Evolutionary conservation across 2,329 filamentous ascomycete genomes (phyloP).

Genomic region (Alternaria burnsii): DNA sequence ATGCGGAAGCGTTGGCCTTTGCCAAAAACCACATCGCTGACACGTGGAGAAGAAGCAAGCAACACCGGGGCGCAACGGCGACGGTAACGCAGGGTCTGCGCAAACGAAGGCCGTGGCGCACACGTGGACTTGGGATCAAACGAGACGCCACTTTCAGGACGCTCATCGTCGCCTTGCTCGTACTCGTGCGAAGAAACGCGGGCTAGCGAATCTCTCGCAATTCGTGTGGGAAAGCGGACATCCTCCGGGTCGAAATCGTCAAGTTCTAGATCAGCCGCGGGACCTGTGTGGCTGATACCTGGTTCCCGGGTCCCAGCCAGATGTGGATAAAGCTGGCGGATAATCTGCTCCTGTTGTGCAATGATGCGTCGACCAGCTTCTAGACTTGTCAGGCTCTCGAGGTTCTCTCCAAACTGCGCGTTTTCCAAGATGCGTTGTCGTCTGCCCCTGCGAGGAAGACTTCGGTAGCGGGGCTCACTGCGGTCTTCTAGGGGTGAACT

Average conservation of each 20-base stretch:
- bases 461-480: conserved; percentile 56
- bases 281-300: conserved; percentile 17
- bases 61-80: conserved; percentile 58
- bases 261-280: conserved; percentile 39
- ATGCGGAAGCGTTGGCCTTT: conserved; percentile 55
- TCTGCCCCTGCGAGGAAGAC: conserved; percentile 55
- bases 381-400: conserved; percentile 42
- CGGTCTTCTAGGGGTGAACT: conserved; percentile 75
- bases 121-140: conserved; percentile 47
- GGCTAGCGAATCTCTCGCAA: conserved; percentile 19
- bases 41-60: conserved; percentile 54
- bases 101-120: conserved; percentile 39
- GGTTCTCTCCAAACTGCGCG: conserved; percentile 38
- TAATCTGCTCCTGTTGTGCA: conserved; percentile 59
- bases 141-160: conserved; percentile 25
- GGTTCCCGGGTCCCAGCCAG: conserved; percentile 40
- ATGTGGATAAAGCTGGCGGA: conserved; percentile 57
- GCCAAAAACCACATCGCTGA: conserved; percentile 57
- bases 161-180: conserved; percentile 28
- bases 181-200: conserved; percentile 31
- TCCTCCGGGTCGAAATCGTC: conserved; percentile 52
- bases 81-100: conserved; percentile 56
- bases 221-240: conserved; percentile 43
- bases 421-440: conserved; percentile 50
- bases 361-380: conserved; percentile 52